Evolutionary conservation across 2,329 filamentous ascomycete species (phyloP).

Genomic region (Penicillium sp.): DNA sequence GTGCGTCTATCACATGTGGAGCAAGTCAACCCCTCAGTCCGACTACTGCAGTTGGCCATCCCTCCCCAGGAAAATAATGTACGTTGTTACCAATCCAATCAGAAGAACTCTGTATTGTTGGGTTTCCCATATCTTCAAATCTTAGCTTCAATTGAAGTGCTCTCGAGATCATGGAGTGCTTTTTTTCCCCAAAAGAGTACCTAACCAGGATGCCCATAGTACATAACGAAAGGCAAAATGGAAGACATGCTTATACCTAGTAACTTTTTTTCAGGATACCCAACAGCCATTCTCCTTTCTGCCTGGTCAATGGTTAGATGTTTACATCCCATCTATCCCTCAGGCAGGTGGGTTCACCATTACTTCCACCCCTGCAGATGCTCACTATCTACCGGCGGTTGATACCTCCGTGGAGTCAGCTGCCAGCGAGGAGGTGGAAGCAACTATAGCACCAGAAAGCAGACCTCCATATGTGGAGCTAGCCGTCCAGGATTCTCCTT

Average conservation of each 20-base stretch:
- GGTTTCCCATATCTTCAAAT: too few relatives aligned
- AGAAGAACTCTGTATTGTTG: not conserved
- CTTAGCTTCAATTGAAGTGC: not conserved
- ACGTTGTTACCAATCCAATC: conserved; percentile 12
- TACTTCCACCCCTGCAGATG: conserved; percentile 71
- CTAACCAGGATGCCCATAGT: not conserved
- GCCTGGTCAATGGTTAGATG: conserved; percentile 87
- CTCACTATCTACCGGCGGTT: conserved; percentile 40
- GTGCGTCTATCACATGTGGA: conserved; percentile 66
- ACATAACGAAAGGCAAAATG: too few relatives aligned
- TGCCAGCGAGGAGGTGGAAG: conserved; percentile 23
- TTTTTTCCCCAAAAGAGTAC: too few relatives aligned
- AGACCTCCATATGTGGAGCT: conserved; percentile 69
- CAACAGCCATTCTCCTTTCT: conserved; percentile 62
- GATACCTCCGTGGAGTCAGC: conserved; percentile 21
- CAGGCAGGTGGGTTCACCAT: conserved; percentile 87
- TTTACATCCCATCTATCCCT: conserved; percentile 69
- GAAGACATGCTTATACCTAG: not conserved
- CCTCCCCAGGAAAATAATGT: conserved; percentile 58
- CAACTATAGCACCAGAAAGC: conserved; percentile 29
- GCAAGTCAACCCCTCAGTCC: conserved; percentile 68
- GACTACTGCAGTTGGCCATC: conserved; percentile 69
- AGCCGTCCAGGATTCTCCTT: conserved; percentile 72
- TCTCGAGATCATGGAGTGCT: not conserved
- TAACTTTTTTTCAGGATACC: conserved; percentile 16